Percentiles rank a stretch among this genome's conserved stretches.
Conservation (phyloP, 73 alveolate species). For the Paramecium sexaurelia region DNA sequence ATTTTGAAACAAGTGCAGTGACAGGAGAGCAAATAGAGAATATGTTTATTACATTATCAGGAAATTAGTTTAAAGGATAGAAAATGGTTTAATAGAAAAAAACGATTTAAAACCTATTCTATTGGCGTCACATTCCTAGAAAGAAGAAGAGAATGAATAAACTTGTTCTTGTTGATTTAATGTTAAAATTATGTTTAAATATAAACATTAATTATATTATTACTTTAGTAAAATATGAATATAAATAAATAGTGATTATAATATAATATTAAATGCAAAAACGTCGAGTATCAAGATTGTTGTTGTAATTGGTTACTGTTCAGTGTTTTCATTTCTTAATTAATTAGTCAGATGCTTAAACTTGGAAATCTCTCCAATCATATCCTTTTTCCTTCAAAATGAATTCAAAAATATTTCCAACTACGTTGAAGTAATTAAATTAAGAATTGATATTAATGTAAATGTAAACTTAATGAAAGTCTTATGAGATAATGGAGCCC, state of each 20-base stretch:
- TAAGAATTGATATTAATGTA: slow-evolving; percentile 14
- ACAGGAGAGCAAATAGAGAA: slow-evolving; percentile 82
- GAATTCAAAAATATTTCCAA: slow-evolving; percentile 1
- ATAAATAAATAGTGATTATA: no score
- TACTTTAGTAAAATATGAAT: neutral
- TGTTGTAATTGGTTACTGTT: neutral
- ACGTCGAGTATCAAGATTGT: neutral
- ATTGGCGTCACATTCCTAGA: neutral
- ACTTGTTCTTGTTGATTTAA: slow-evolving; percentile 29
- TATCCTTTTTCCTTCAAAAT: neutral
- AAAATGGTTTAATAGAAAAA: slow-evolving; percentile 53
- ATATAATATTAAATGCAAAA: neutral
- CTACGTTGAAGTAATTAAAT: slow-evolving; percentile 24
- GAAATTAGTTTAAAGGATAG: slow-evolving; percentile 61
- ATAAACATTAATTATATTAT: neutral
- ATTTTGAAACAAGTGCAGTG: slow-evolving; percentile 78
- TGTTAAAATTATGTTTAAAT: neutral
- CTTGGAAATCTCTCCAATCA: neutral
- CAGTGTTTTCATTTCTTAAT: neutral
- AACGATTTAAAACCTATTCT: slow-evolving; percentile 32
- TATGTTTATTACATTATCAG: slow-evolving; percentile 70
- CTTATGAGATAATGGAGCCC: slow-evolving; percentile 28
- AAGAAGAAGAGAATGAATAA: slow-evolving; percentile 25
- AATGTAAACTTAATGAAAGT: slow-evolving; percentile 13
- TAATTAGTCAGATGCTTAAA: neutral